A percentile compares a stretch with the other conserved stretches of the same genome.
Conservation (phyloP, 208 protist genomes). For the Trypanosoma avium region DNA sequence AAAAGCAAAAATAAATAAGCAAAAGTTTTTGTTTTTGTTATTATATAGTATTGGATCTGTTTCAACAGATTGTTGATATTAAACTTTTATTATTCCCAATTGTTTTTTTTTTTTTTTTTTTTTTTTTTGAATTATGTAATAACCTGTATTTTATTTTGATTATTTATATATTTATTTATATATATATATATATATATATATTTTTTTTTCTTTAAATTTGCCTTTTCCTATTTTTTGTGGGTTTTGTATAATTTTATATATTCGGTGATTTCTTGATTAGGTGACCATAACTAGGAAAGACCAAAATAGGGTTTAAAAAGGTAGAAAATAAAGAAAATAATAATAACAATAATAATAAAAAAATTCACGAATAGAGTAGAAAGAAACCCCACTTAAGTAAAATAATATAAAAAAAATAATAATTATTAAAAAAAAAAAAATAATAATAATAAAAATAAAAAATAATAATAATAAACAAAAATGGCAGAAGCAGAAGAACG, state of each 20-base stretch:
- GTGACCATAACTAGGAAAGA: no score
- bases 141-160: no score
- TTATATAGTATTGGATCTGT: not conserved
- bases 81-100: not conserved
- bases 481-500: slow-evolving; percentile 19
- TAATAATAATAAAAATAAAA: slow-evolving; percentile 5
- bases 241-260: no score
- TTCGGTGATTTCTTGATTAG: no score
- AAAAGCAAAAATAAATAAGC: not conserved
- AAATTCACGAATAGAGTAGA: no score
- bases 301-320: no score
- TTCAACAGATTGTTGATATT: slow-evolving; percentile 10
- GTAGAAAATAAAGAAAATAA: no score
- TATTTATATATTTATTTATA: no score
- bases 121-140: not conserved
- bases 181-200: no score
- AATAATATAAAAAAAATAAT: not conserved
- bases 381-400: not conserved
- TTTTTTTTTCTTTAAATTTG: no score
- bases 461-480: not conserved
- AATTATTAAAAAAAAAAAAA: slow-evolving; percentile 17
- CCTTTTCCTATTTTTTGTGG: no score
- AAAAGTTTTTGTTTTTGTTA: slow-evolving; percentile 1
- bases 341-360: no score
- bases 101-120: not conserved